Evolutionary conservation across 805 yeast genomes (phyloP).

Genomic region (Pichia heedii): DNA sequence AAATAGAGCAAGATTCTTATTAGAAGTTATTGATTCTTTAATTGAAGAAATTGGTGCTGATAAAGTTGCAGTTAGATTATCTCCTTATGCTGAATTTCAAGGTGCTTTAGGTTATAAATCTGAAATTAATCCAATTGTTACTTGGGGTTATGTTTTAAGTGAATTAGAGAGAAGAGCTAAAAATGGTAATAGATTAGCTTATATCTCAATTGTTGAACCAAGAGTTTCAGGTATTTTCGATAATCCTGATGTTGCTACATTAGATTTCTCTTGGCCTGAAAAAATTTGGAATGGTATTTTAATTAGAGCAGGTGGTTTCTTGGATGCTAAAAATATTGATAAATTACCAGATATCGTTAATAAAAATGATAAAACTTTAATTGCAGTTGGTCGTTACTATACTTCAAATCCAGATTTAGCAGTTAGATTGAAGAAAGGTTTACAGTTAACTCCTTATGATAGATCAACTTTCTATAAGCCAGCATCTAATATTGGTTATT

Average conservation of each 20-base stretch:
- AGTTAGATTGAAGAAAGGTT: conserved; percentile 28
- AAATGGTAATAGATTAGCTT: conserved; percentile 15
- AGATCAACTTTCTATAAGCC: conserved; percentile 31
- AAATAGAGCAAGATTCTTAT: conserved; percentile 31
- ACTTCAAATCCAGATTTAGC: conserved; percentile 39
- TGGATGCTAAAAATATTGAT: conserved; percentile 19
- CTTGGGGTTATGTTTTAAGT: conserved; percentile 30
- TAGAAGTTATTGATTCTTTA: conserved; percentile 44
- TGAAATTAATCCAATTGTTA: conserved; percentile 28
- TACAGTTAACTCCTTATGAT: conserved; percentile 29
- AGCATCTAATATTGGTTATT: conserved; percentile 10
- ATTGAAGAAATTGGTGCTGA: conserved; percentile 44
- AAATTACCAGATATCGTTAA: conserved; percentile 9
- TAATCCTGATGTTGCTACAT: conserved; percentile 3
- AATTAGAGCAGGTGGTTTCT: conserved; percentile 16
- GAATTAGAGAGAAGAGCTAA: conserved; percentile 29
- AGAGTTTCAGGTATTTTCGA: conserved; percentile 54
- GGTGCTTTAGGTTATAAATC: conserved; percentile 30
- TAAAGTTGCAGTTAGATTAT: conserved; percentile 38
- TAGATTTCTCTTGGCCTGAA: conserved; percentile 13
- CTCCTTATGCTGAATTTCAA: conserved; percentile 38
- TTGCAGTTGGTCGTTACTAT: conserved; percentile 32
- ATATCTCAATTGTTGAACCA: conserved; percentile 39
- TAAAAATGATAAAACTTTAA: conserved; percentile 33
- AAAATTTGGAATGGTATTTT: conserved; percentile 18